phyloP scores from a whole-genome alignment of 1,284 basidiomycete species.

The Athelia sp. region DNA sequence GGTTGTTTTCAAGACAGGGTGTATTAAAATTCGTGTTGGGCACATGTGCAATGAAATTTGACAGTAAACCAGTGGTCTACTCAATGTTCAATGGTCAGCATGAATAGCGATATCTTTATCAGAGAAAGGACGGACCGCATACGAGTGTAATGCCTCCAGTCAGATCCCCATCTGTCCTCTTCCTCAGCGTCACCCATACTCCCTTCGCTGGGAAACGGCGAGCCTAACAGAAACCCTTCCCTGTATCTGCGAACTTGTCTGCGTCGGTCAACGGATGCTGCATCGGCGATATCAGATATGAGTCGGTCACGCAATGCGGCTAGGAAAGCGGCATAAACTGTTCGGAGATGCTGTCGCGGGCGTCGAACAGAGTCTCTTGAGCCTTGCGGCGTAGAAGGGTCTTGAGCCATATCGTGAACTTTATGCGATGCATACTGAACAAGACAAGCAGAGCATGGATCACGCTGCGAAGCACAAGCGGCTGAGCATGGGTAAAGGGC shows the following conservation, averaged over 20 bases:
- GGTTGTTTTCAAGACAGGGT: slow-evolving; percentile 53
- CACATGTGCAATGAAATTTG: slow-evolving; percentile 54
- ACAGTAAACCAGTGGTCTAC: slow-evolving; percentile 54
- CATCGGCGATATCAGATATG: slow-evolving; percentile 50
- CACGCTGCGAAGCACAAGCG: slow-evolving; percentile 33
- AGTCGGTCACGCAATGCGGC: slow-evolving; percentile 43
- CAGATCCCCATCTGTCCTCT: slow-evolving; percentile 52
- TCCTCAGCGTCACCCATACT: slow-evolving; percentile 12
- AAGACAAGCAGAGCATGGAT: slow-evolving; percentile 38
- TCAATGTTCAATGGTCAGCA: slow-evolving; percentile 4
- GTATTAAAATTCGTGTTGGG: slow-evolving; percentile 47
- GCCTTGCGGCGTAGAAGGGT: slow-evolving; percentile 9
- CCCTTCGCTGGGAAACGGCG: slow-evolving; percentile 14
- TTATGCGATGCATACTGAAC: no score
- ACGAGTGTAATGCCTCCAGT: slow-evolving; percentile 52
- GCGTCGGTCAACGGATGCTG: slow-evolving; percentile 19
- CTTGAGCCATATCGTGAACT: no score
- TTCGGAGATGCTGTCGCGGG: slow-evolving; percentile 41
- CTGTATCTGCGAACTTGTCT: slow-evolving; percentile 38
- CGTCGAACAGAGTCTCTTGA: slow-evolving; percentile 22
- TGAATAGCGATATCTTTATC: neutral
- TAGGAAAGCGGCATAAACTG: slow-evolving; percentile 39
- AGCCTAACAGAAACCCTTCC: slow-evolving; percentile 55
- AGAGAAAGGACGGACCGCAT: slow-evolving; percentile 31
- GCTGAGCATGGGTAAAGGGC: slow-evolving; percentile 50